These are phyloP conservation scores for Trichoderma koningii DNA, from an alignment of 2,329 filamentous ascomycete genomes.

Conservation along the genomic window DNA sequence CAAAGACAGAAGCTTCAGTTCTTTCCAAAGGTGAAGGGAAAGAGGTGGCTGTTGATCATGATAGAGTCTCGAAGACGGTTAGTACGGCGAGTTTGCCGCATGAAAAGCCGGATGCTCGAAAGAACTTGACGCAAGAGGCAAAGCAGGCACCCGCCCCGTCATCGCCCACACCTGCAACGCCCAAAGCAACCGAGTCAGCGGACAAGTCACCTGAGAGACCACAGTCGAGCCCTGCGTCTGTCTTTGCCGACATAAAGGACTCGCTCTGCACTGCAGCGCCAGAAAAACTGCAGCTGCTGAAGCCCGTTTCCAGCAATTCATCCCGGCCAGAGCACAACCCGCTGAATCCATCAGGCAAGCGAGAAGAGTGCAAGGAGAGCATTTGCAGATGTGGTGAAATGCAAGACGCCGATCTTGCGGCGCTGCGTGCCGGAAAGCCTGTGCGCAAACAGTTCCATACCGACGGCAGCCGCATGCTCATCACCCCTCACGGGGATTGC, in stretches of 20 bases:
- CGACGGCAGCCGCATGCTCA: constrained; percentile 67
- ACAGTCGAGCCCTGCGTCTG: constrained; percentile 38
- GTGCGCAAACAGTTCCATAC: constrained; percentile 60
- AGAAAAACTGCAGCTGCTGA: constrained; percentile 44
- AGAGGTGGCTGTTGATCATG: no score
- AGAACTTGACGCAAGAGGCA: not conserved
- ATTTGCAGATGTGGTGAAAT: constrained; percentile 46
- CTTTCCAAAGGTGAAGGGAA: not conserved
- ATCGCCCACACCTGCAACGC: constrained; percentile 29
- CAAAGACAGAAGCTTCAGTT: constrained; percentile 28
- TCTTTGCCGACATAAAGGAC: constrained; percentile 43
- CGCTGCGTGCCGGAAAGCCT: constrained; percentile 57
- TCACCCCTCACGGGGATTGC: constrained; percentile 75
- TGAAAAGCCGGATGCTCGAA: not conserved
- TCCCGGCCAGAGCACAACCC: constrained; percentile 36
- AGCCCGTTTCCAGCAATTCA: constrained; percentile 38
- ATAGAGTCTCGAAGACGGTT: not conserved
- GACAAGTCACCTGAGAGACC: constrained; percentile 36
- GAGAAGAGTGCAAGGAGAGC: constrained; percentile 42
- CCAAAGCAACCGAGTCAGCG: constrained; percentile 25
- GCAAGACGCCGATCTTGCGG: constrained; percentile 54
- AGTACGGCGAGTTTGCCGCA: not conserved
- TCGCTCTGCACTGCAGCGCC: constrained; percentile 39
- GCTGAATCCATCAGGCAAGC: constrained; percentile 32
- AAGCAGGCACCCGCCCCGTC: constrained; percentile 29